These are phyloP conservation scores for Fusarium humuli DNA, from an alignment of 2,329 filamentous ascomycete species.

Conservation along the genomic window DNA sequence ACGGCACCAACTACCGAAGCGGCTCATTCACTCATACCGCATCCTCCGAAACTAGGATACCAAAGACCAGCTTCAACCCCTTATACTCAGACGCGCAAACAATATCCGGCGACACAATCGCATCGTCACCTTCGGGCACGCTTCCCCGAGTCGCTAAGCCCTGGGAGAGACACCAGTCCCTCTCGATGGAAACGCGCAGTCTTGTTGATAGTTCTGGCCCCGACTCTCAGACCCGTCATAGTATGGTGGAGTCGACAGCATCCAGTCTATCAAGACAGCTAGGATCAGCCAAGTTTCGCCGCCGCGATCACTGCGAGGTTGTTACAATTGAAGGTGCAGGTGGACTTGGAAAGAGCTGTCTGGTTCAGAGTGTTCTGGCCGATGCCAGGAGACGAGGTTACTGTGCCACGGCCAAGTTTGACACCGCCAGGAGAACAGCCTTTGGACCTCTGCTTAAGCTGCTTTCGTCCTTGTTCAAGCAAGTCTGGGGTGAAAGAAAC, in stretches of 20 bases:
- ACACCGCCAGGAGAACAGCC: slow-evolving; percentile 68
- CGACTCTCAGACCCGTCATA: slow-evolving; percentile 57
- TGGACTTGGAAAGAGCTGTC: slow-evolving; percentile 73
- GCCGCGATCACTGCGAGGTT: slow-evolving; percentile 73
- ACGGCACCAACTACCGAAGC: slow-evolving; percentile 62
- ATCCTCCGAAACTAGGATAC: slow-evolving; percentile 55
- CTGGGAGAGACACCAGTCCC: slow-evolving; percentile 65
- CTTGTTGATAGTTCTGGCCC: slow-evolving; percentile 58
- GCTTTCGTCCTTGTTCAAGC: slow-evolving; percentile 74
- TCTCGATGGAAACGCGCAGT: slow-evolving; percentile 62
- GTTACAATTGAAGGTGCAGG: slow-evolving; percentile 70
- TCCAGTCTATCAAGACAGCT: slow-evolving; percentile 66
- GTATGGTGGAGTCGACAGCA: slow-evolving; percentile 59
- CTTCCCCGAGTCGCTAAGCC: slow-evolving; percentile 55
- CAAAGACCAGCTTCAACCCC: slow-evolving; percentile 55
- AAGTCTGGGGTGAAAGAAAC: slow-evolving; percentile 74
- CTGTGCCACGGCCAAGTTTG: slow-evolving; percentile 74
- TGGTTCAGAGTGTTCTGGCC: slow-evolving; percentile 71
- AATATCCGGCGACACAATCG: slow-evolving; percentile 59
- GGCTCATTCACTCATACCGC: slow-evolving; percentile 62
- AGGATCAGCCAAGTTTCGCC: slow-evolving; percentile 68
- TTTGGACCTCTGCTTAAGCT: slow-evolving; percentile 73
- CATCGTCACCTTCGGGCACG: slow-evolving; percentile 58
- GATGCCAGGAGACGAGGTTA: slow-evolving; percentile 72
- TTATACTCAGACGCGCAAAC: slow-evolving; percentile 57